Base-by-base conservation (phyloP, 129 eudicot species). In the Dittrichia graveolens region DNA sequence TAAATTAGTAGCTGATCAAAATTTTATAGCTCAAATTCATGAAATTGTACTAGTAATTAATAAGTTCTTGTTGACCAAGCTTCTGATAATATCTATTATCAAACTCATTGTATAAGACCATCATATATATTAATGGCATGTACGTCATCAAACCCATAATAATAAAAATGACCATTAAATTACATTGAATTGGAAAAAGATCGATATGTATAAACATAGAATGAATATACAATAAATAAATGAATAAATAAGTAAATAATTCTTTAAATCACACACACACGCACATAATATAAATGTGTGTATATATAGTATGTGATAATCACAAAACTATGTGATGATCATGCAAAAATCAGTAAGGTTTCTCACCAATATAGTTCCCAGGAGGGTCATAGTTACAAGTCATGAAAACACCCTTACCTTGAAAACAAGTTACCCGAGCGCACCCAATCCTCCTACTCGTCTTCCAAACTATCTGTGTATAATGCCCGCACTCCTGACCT, bases 371-470 rank as follows among this genome's bases (percentile, higher is more conserved):
- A 69, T 79, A 91, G 69, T 91, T 88, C 43, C 97, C 96, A 2
- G 96, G 96, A 35, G 96, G 96, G 49, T 91, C 88, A 78, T 91
- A 91, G 58, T 88, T 86, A 60, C 97, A 91, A 8, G 73, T 85
- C 84, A 91, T 81, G 43, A 91, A 88, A 40, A 86, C 89, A 14
- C 97, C 93, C 43, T 61, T 77, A 0, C 87, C 87, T 31, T 68
- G 76, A 49, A 48, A 42, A 73, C 97, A 91, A 55, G 10, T 74
- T 56, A 88, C 96, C 42, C 66, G 67, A 4, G 97, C 88, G 67
- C 97, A 88, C 61, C 97, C 97, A 49, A 91, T 78, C 43, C 87
- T 80, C 48, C 68, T 79, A 3, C 85, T 88, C 3, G 59, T 48
- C 37, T 81, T 77, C 96, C 96, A 89, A 65, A 89, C 88, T 41